Evolutionary conservation across 306 rosid species (phyloP), one percentile per base, ranked within the genome.

Genomic region (Sindora glabra): DNA sequence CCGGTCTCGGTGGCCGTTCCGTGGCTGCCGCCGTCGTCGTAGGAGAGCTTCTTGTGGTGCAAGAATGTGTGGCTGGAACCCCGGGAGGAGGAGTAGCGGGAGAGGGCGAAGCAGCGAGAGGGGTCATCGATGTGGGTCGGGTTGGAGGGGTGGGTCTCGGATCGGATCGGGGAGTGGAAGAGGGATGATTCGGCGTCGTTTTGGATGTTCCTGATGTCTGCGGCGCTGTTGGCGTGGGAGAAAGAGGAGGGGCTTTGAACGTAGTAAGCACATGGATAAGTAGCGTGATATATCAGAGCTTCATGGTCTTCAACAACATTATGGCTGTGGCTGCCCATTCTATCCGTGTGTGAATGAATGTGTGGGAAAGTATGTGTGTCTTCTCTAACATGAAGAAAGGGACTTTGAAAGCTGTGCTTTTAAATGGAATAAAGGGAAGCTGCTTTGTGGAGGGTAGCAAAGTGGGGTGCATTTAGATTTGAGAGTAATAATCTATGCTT

Each of bases 161-260:
- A 63, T 21, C 73, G 65, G 52, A 54, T 27, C 0, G 89, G 83
- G 4, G 80, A 78, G 30, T 76, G 83, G 55, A 69, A 74, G 8
- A 69, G 72, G 8, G 77, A 46, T 2, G 95, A 88, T 15, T 75
- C 94, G 7, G 75, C 54, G 5, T 82, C 90, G 22, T 71, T 69
- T 37, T 46, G 81, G 56, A 60, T 51, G 77, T 66, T 79, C 17
- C 78, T 68, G 24, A 59, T 62, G 10, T 79, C 84, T n/a, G n/a
- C n/a, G 0, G 79, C 30, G 36, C 83, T 83, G 64, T 87, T 79
- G 45, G 84, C 82, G 6, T 80, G 90, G 68, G 96, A 89, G 42
- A 84, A 3, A 19, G 84, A 79, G 63, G 96, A 83, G 8, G 98
- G 98, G 77, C 98, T 87, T 61, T 83, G 96, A 3, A 91, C 97